These are phyloP conservation scores for Cyclocybe cylindracea DNA, from an alignment of 768 basidiomycete genomes.

Conservation along the genomic window DNA sequence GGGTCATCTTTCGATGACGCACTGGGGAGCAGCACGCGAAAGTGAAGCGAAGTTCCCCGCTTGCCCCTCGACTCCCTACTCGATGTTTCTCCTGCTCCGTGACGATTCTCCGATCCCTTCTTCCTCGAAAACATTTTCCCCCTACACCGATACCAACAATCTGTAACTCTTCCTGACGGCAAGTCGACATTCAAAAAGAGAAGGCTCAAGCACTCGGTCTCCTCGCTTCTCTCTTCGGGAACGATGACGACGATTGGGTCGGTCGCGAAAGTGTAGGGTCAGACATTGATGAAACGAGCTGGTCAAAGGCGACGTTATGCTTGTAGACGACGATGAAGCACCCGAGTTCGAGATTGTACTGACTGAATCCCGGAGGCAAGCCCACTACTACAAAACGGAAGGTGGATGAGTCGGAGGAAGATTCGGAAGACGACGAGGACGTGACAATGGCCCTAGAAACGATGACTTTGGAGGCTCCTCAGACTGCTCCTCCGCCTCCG, in stretches of 20 bases:
- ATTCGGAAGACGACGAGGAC: conserved; percentile 5
- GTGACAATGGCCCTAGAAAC: conserved; percentile 10
- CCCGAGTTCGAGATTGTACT: conserved; percentile 37
- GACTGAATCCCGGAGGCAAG: conserved; percentile 23
- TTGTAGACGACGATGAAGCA: conserved; percentile 25
- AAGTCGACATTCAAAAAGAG: conserved; percentile 41
- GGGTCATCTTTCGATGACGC: conserved; percentile 14
- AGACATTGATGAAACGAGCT: conserved; percentile 49
- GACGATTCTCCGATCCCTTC: not conserved
- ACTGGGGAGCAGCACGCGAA: conserved; percentile 7
- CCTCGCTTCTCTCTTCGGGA: conserved; percentile 54
- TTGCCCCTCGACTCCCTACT: not conserved
- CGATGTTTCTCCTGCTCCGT: not conserved
- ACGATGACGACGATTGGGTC: conserved; percentile 55
- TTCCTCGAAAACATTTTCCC: conserved; percentile 5
- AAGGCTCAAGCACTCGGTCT: conserved; percentile 48
- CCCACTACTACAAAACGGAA: conserved; percentile 4
- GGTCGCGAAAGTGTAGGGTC: conserved; percentile 59
- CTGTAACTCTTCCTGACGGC: conserved; percentile 7
- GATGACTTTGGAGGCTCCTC: conserved; percentile 1
- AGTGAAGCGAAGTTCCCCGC: conserved; percentile 7
- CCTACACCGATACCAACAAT: conserved; percentile 1
- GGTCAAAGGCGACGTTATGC: conserved; percentile 22
- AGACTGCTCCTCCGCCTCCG: conserved; percentile 1
- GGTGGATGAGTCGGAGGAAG: no score